Percentiles rank a stretch among this genome's conserved stretches.
These are phyloP conservation scores for Mortierella sp. DNA, from an alignment of 371 early-diverging fungal genomes.

Conservation along the genomic window DNA sequence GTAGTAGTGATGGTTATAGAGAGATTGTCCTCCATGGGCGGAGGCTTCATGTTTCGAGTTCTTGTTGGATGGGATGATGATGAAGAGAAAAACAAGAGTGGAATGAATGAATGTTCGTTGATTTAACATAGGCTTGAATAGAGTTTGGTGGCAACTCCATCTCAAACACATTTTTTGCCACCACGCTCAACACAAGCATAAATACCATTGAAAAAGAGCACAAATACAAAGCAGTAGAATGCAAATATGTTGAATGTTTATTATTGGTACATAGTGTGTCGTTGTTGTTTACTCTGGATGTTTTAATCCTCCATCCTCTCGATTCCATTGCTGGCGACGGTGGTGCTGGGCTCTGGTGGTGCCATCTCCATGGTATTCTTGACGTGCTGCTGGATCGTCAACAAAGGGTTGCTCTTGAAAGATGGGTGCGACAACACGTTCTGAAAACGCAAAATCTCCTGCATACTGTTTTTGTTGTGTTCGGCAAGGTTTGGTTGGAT, in stretches of 20 bases:
- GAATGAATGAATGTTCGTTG: background rate
- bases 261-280: background rate
- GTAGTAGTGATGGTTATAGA: background rate
- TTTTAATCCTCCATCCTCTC: constrained; percentile 48
- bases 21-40: background rate
- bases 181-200: background rate
- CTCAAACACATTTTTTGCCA: background rate
- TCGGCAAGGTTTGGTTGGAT: background rate
- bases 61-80: background rate
- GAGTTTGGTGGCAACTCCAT: background rate
- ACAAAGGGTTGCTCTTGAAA: constrained; percentile 77
- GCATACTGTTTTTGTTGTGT: constrained; percentile 57
- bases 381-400: constrained; percentile 79
- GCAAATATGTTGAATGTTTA: background rate
- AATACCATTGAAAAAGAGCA: background rate
- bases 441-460: constrained; percentile 81
- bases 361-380: constrained; percentile 73
- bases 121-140: background rate
- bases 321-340: constrained; percentile 1
- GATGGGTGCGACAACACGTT: constrained; percentile 77
- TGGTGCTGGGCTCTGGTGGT: constrained; percentile 35
- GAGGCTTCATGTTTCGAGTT: background rate
- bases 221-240: background rate
- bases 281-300: background rate
- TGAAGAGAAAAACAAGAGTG: background rate